phyloP scores from a whole-genome alignment of 306 rosid species.

The Trifolium pratense region DNA sequence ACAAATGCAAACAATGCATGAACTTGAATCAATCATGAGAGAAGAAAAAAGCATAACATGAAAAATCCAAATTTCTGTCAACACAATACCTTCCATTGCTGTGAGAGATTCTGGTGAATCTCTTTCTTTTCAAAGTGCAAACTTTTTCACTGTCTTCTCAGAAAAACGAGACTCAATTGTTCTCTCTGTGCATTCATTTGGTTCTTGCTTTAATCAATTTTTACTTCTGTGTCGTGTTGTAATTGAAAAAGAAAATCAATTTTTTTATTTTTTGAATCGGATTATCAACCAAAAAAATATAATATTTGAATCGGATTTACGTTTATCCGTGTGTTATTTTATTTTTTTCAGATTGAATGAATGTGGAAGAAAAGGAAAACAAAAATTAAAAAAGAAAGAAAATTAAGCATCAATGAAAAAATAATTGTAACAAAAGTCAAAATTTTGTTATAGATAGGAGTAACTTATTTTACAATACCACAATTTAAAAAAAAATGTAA shows the following conservation, averaged over 20 bases:
- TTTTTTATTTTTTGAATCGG: slow-evolving; percentile 36
- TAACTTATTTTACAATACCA: too few species aligned
- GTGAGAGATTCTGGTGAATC: slow-evolving; percentile 37
- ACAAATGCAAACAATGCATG: slow-evolving; percentile 40
- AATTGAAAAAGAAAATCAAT: slow-evolving; percentile 29
- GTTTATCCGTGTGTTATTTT: neutral
- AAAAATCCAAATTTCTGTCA: slow-evolving; percentile 42
- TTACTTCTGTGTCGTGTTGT: slow-evolving; percentile 14
- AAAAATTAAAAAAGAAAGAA: too few species aligned
- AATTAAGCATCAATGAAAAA: too few species aligned
- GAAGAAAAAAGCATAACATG: slow-evolving; percentile 10
- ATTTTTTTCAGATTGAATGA: slow-evolving; percentile 18
- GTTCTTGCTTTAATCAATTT: slow-evolving; percentile 41
- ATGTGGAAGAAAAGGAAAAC: neutral
- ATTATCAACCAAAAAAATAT: too few species aligned
- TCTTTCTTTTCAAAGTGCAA: slow-evolving; percentile 24
- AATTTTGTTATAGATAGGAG: too few species aligned
- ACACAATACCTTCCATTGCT: slow-evolving; percentile 74
- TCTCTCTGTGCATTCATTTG: slow-evolving; percentile 13
- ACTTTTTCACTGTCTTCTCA: slow-evolving; percentile 43
- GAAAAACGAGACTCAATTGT: slow-evolving; percentile 46
- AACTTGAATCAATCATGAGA: slow-evolving; percentile 26
- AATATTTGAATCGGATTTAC: slow-evolving; percentile 17
- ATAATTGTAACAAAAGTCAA: too few species aligned
- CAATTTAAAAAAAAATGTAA: too few species aligned